A percentile compares a stretch with the other conserved stretches of the same genome.
phyloP scores from a whole-genome alignment of 768 basidiomycete species.

The Kwoniella bestiolae region DNA sequence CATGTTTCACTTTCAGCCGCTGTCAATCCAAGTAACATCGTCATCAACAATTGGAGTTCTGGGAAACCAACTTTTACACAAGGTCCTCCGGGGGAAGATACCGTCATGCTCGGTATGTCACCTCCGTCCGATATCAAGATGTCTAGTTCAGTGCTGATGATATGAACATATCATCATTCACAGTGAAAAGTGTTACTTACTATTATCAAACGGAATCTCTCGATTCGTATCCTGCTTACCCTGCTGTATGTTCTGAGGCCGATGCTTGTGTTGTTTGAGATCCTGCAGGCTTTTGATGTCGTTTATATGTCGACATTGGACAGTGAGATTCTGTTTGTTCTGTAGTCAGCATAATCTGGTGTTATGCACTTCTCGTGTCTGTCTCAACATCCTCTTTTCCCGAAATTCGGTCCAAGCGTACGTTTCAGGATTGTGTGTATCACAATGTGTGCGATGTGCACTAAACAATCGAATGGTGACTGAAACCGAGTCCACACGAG shows the following conservation, averaged over 20 bases:
- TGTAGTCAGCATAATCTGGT: too few relatives aligned
- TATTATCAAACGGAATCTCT: conserved; percentile 16
- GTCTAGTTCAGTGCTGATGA: neutral
- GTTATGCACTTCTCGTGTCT: too few relatives aligned
- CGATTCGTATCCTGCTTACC: conserved; percentile 7
- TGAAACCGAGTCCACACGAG: too few relatives aligned
- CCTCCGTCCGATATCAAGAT: neutral
- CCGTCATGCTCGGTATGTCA: conserved; percentile 22
- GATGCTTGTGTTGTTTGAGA: conserved; percentile 11
- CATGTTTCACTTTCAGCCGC: conserved; percentile 13
- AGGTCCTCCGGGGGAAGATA: conserved; percentile 27
- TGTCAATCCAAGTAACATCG: conserved; percentile 22
- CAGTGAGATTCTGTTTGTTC: too few relatives aligned
- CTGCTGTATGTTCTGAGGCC: conserved; percentile 6
- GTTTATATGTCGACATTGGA: too few relatives aligned
- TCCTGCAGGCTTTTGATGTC: too few relatives aligned
- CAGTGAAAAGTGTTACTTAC: conserved; percentile 16
- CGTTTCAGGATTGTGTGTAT: neutral
- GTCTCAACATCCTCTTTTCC: too few relatives aligned
- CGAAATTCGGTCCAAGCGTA: neutral
- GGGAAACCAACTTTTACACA: conserved; percentile 23
- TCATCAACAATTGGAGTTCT: conserved; percentile 33
- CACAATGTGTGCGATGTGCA: too few relatives aligned
- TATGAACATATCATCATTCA: neutral
- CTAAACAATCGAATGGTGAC: too few relatives aligned